Conservation (phyloP, 2,329 filamentous ascomycete genomes). For the Tympanopsis confertula region DNA sequence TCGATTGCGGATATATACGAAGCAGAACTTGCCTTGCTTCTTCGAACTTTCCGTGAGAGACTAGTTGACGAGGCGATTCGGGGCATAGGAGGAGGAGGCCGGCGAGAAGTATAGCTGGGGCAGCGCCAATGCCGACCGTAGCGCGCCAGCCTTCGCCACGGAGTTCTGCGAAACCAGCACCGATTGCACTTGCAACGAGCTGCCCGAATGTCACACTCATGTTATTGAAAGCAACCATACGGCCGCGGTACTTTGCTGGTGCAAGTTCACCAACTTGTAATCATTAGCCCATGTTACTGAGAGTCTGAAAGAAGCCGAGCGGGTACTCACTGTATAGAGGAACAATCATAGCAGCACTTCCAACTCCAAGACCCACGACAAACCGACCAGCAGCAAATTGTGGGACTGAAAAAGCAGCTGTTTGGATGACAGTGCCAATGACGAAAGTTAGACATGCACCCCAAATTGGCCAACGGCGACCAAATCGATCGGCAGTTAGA, state of each 20-base stretch:
- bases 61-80: constrained; percentile 25
- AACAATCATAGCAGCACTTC: constrained; percentile 24
- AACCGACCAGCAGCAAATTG: constrained; percentile 30
- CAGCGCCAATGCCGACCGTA: constrained; percentile 25
- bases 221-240: constrained; percentile 27
- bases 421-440: constrained; percentile 21
- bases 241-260: constrained; percentile 26
- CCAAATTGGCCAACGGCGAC: constrained; percentile 23
- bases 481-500: constrained; percentile 22
- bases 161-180: constrained; percentile 18
- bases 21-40: constrained; percentile 16
- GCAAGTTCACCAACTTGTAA: constrained; percentile 29
- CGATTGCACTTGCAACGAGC: constrained; percentile 17
- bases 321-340: constrained; percentile 4
- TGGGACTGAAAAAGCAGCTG: constrained; percentile 19
- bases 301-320: background rate
- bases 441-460: constrained; percentile 23
- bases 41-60: constrained; percentile 18
- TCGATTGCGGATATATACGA: constrained; percentile 19
- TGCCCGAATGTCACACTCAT: constrained; percentile 21
- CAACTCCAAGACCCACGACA: constrained; percentile 27
- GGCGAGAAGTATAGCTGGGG: constrained; percentile 23
- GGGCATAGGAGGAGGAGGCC: constrained; percentile 24
- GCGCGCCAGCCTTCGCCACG: constrained; percentile 24
- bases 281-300: background rate